Conservation (phyloP, 352 stramenopile genomes). For the Phytophthora europaea region DNA sequence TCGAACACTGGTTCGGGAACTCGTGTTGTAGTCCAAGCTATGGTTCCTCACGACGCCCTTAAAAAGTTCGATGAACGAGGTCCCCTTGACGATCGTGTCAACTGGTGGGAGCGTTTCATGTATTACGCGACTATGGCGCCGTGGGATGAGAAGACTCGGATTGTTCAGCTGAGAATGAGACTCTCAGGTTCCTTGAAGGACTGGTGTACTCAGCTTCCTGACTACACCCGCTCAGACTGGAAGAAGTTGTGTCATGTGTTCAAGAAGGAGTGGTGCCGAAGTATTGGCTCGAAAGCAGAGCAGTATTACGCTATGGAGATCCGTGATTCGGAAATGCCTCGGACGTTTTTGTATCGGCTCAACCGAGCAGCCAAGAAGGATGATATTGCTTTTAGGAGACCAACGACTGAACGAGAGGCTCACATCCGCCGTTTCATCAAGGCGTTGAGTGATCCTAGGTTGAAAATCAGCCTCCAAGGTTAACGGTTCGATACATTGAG, state of each 20-base stretch:
- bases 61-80: not conserved
- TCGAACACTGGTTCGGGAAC: no score
- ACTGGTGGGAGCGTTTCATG: constrained; percentile 15
- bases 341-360: not conserved
- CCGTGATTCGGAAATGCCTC: not conserved
- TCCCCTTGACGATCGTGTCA: not conserved
- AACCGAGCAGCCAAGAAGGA: not conserved
- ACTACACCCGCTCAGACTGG: not conserved
- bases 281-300: not conserved
- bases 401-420: not conserved
- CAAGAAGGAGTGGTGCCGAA: not conserved
- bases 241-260: not conserved
- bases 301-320: not conserved
- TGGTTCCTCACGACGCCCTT: no score
- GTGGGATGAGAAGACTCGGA: constrained; percentile 1
- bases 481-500: not conserved
- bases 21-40: no score
- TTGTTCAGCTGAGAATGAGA: not conserved
- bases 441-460: not conserved
- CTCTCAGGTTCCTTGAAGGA: not conserved
- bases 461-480: not conserved
- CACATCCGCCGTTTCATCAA: not conserved
- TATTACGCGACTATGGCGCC: constrained; percentile 2
- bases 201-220: not conserved
- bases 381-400: not conserved